Evolutionary conservation across 2,329 filamentous ascomycete genomes (phyloP).

Genomic region (Trichoderma aggressivum): DNA sequence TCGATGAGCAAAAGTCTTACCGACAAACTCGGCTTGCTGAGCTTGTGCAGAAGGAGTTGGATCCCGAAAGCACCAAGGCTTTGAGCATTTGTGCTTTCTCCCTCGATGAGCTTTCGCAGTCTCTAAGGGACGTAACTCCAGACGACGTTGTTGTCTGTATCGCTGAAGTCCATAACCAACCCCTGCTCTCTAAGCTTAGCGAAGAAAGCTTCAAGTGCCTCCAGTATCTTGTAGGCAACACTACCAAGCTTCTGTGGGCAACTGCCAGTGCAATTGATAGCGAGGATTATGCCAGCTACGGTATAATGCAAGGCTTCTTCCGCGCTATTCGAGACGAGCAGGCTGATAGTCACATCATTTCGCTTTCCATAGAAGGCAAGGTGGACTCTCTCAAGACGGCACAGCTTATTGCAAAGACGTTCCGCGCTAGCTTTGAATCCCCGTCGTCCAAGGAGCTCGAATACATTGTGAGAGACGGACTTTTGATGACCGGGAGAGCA

Average conservation of each 20-base stretch:
- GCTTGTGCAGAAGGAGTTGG: neutral
- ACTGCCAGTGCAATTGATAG: neutral
- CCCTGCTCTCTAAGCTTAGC: neutral
- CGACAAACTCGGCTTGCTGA: neutral
- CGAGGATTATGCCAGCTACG: neutral
- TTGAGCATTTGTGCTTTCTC: neutral
- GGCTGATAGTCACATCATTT: neutral
- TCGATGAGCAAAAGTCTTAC: slow-evolving; percentile 4
- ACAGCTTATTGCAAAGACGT: neutral
- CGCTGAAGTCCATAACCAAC: neutral
- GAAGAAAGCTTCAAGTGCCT: neutral
- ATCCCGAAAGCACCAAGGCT: neutral
- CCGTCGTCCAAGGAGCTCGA: neutral
- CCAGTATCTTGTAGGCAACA: neutral
- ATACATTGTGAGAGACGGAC: neutral
- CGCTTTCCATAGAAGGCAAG: neutral
- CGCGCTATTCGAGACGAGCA: neutral
- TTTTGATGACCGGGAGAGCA: neutral
- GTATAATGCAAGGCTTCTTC: neutral
- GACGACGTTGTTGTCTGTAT: neutral
- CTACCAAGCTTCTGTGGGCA: neutral
- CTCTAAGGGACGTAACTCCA: neutral
- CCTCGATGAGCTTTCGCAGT: neutral
- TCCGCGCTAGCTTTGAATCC: neutral
- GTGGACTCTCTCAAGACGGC: neutral